These are phyloP conservation scores for Candida sanyaensis DNA, from an alignment of 1,139 yeast genomes.

Conservation along the genomic window DNA sequence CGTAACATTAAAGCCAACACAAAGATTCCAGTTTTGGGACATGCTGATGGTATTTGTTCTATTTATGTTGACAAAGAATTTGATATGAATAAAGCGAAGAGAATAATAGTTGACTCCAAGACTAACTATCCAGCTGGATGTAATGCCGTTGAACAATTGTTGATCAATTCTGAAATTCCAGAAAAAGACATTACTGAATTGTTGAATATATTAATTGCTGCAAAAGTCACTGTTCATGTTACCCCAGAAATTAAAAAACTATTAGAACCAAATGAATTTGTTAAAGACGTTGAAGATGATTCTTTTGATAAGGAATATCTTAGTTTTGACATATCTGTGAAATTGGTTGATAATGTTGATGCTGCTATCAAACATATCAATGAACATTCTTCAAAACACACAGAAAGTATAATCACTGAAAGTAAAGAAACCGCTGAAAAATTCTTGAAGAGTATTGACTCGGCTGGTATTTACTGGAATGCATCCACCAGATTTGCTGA, in stretches of 20 bases:
- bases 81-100: constrained; percentile 72
- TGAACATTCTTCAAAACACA: constrained; percentile 90
- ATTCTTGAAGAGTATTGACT: constrained; percentile 85
- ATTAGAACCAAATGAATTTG: constrained; percentile 18
- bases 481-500: constrained; percentile 97
- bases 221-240: constrained; percentile 74
- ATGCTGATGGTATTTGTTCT: constrained; percentile 97
- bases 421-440: constrained; percentile 65
- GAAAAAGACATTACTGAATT: constrained; percentile 41
- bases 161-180: constrained; percentile 61
- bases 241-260: constrained; percentile 49
- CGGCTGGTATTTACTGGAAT: constrained; percentile 99
- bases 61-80: constrained; percentile 79
- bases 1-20: constrained; percentile 81
- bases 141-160: constrained; percentile 88
- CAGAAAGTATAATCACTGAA: constrained; percentile 89
- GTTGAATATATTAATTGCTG: constrained; percentile 51
- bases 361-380: constrained; percentile 86
- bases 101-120: constrained; percentile 80
- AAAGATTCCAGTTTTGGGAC: constrained; percentile 96
- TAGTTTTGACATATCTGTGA: constrained; percentile 79
- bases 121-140: constrained; percentile 99
- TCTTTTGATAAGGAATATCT: constrained; percentile 86
- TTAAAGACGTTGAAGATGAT: constrained; percentile 43
- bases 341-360: constrained; percentile 55